Evolutionary conservation across 164 flowering plant species (phyloP), one percentile per base, ranked within the genome.

Genomic region (Chimonanthus salicifolius): DNA sequence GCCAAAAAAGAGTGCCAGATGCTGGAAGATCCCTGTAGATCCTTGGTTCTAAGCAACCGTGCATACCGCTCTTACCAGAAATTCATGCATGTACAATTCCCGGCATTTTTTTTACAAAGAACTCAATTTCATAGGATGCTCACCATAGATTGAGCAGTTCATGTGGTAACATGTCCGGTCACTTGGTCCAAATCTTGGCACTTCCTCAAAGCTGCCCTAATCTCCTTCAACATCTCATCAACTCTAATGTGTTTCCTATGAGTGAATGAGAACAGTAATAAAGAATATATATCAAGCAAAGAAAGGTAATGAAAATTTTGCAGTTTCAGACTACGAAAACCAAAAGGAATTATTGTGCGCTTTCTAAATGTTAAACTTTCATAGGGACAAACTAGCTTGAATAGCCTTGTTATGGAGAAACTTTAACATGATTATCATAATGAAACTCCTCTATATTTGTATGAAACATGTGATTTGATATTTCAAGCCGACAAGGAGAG

Each of bases 211-310:
- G 88, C 99, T 65, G 90, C 85, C 67, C 99, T 78, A 76, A 95
- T 90, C 78, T 87, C 96, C 79, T 81, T 85, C 82, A 95, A 76
- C 96, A 92, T 85, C 81, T 87, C 96, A 68, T 85, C 74, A 7
- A 91, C 73, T 45, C 69, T 81, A 48, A 87, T 86, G 51, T 94
- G 88, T 82, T 90, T 90, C 83, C 99, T 95, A 90, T 80, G 16
- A 74, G 78, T 62, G 21, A 66, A 46, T 60, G 7, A 44, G 4
- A 64, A 64, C 20, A 49, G 64, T n/a, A 10, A 33, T 1, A 33
- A 33, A 33, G 33, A 33, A 33, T 33, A 33, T 33, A 33, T 33
- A 33, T 33, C 33, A 33, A 33, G 33, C 33, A 33, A 33, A 33
- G 33, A 1, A 33, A 33, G 33, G 33, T 33, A 33, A 33, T 33